phyloP scores from a whole-genome alignment of 352 stramenopile genomes.

The Phytophthora parvispora region DNA sequence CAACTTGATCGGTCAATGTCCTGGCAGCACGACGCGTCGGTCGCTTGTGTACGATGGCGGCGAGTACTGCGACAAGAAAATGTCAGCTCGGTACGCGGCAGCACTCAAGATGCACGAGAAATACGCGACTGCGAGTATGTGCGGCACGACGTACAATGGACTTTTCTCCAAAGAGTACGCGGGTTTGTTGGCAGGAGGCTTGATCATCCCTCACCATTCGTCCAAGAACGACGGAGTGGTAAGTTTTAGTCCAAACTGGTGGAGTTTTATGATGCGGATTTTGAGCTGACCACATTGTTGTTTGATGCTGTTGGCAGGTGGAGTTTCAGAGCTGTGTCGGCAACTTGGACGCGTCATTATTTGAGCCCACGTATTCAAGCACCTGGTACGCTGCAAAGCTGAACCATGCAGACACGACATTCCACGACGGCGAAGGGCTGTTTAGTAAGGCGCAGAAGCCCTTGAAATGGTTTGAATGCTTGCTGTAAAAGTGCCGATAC shows the following conservation, averaged over 20 bases:
- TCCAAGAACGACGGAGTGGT: constrained; percentile 57
- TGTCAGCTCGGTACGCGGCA: background rate
- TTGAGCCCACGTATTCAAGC: constrained; percentile 36
- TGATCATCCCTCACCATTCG: constrained; percentile 44
- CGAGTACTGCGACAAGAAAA: background rate
- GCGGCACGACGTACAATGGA: constrained; percentile 32
- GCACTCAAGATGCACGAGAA: background rate
- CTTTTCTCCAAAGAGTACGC: constrained; percentile 41
- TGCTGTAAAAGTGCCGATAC: constrained; percentile 20
- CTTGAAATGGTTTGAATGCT: constrained; percentile 65
- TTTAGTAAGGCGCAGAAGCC: constrained; percentile 51
- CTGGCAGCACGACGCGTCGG: constrained; percentile 21
- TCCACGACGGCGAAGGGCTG: constrained; percentile 52
- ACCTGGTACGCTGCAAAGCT: constrained; percentile 49
- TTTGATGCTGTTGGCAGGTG: constrained; percentile 23
- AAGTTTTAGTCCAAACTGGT: background rate
- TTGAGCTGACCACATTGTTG: background rate
- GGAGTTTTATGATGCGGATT: background rate
- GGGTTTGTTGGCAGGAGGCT: constrained; percentile 27
- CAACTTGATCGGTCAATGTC: constrained; percentile 42
- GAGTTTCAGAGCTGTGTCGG: constrained; percentile 61
- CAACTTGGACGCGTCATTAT: constrained; percentile 34
- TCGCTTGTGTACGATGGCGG: background rate
- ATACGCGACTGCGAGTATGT: constrained; percentile 28
- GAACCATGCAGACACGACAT: constrained; percentile 57